These are phyloP conservation scores for Tillandsia fasciculata DNA, from an alignment of 176 grass and related monocot genomes.

Conservation along the genomic window DNA sequence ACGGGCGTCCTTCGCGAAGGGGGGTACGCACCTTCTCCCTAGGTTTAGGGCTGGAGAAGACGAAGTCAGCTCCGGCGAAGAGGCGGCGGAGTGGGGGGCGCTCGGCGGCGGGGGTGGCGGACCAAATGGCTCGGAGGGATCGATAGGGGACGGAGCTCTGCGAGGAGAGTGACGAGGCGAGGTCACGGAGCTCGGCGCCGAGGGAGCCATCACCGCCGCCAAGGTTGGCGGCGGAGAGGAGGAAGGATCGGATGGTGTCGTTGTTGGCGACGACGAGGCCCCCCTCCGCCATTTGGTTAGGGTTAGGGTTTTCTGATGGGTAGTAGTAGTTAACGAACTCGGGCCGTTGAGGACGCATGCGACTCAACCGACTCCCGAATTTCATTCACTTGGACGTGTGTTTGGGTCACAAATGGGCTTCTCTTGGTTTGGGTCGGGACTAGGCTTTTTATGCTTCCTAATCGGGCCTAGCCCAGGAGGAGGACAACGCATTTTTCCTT, in stretches of 20 bases:
- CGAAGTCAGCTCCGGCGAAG: constrained; percentile 39
- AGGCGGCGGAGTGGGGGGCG: constrained; percentile 55
- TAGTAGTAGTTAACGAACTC: too few species aligned
- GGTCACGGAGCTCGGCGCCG: constrained; percentile 26
- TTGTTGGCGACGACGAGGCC: constrained; percentile 45
- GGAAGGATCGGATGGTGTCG: constrained; percentile 57
- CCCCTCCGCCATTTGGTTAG: constrained; percentile 8
- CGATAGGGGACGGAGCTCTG: constrained; percentile 33
- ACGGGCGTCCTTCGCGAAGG: background rate
- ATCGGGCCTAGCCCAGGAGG: too few species aligned
- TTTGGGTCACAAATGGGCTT: too few species aligned
- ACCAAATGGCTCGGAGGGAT: constrained; percentile 67
- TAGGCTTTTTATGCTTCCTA: too few species aligned
- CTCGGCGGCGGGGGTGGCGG: constrained; percentile 22
- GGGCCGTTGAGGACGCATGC: too few species aligned
- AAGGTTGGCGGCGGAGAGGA: constrained; percentile 18
- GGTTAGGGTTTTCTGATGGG: too few species aligned
- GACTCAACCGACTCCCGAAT: too few species aligned
- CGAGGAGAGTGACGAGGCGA: constrained; percentile 33
- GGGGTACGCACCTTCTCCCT: constrained; percentile 50
- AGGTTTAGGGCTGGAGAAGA: constrained; percentile 58
- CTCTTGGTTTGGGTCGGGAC: too few species aligned
- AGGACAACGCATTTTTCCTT: too few species aligned
- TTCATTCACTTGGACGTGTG: too few species aligned
- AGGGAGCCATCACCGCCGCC: constrained; percentile 12